phyloP scores from a whole-genome alignment of 768 basidiomycete species.

The Saitozyma sp. region DNA sequence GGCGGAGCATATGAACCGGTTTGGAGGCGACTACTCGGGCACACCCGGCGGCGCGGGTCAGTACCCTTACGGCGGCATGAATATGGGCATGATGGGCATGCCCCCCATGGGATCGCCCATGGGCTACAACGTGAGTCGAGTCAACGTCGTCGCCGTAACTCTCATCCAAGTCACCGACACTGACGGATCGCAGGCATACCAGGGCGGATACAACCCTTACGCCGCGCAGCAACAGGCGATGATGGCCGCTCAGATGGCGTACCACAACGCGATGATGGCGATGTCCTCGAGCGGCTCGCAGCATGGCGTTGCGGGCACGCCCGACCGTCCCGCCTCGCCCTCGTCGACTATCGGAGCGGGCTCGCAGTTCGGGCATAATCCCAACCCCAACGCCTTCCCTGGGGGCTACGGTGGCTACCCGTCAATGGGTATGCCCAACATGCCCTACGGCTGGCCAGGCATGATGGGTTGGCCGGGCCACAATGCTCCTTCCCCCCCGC shows the following conservation, averaged over 20 bases:
- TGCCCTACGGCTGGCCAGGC: neutral
- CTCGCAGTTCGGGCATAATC: neutral
- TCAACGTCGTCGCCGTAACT: neutral
- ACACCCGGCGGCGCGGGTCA: conserved; percentile 25
- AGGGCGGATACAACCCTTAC: conserved; percentile 45
- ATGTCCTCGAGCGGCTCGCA: conserved; percentile 7
- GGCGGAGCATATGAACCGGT: conserved; percentile 76
- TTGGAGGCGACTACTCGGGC: conserved; percentile 58
- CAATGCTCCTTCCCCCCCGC: too few relatives aligned
- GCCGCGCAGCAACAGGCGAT: conserved; percentile 51
- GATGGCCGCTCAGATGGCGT: conserved; percentile 55
- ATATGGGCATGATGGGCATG: conserved; percentile 43
- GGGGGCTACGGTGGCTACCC: neutral
- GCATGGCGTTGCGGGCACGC: conserved; percentile 4
- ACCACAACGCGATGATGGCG: conserved; percentile 50
- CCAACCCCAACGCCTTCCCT: too few relatives aligned
- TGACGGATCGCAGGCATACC: conserved; percentile 20
- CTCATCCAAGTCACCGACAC: neutral
- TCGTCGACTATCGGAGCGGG: neutral
- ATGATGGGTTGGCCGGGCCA: neutral
- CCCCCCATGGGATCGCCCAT: conserved; percentile 29
- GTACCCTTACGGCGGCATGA: conserved; percentile 17
- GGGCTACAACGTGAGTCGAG: conserved; percentile 21
- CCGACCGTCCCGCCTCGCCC: neutral
- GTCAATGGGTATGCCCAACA: neutral